Evolutionary conservation across 352 stramenopile species (phyloP).

Genomic region (Phytophthora multivora): DNA sequence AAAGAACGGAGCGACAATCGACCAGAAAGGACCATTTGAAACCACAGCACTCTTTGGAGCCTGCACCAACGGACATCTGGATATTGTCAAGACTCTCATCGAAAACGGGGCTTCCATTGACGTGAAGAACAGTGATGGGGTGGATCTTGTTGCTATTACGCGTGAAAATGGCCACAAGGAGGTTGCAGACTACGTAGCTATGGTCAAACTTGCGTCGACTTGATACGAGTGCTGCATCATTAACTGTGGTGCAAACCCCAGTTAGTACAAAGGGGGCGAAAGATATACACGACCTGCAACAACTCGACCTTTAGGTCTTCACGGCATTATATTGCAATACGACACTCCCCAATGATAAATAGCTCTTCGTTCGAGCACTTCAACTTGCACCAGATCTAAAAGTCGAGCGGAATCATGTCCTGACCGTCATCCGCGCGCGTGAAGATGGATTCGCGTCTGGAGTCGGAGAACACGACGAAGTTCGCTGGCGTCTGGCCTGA

Average conservation of each 20-base stretch:
- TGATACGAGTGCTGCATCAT: not conserved
- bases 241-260: too few species aligned
- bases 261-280: too few species aligned
- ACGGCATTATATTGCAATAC: slow-evolving; percentile 25
- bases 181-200: slow-evolving; percentile 2
- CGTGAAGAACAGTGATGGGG: not conserved
- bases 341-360: slow-evolving; percentile 41
- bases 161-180: not conserved
- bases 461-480: slow-evolving; percentile 45
- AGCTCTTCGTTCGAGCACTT: slow-evolving; percentile 43
- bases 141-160: not conserved
- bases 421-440: slow-evolving; percentile 36
- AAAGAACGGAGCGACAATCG: slow-evolving; percentile 4
- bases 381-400: slow-evolving; percentile 29
- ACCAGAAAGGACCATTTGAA: not conserved
- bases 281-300: not conserved
- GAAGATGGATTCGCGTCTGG: slow-evolving; percentile 43
- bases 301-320: not conserved
- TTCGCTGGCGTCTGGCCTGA: slow-evolving; percentile 11
- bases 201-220: too few species aligned
- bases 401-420: slow-evolving; percentile 48
- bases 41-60: slow-evolving; percentile 10
- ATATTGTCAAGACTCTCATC: slow-evolving; percentile 6
- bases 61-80: slow-evolving; percentile 8
- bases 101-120: not conserved